These are phyloP conservation scores for Eimeria necatrix DNA, from an alignment of 169 alveolate species.

Conservation along the genomic window DNA sequence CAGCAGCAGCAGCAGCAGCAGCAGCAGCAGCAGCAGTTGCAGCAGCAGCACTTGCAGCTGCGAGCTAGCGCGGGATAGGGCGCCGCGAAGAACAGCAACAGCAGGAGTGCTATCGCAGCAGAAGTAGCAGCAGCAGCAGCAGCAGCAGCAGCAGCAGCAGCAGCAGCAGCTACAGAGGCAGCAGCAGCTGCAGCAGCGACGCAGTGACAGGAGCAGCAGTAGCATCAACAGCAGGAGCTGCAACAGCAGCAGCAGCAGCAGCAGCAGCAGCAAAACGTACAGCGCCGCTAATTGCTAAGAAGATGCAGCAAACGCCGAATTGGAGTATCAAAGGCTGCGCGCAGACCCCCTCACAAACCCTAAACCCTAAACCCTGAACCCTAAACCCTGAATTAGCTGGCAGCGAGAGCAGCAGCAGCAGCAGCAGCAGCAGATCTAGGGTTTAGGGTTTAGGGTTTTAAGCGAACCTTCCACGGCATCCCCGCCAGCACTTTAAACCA, in stretches of 20 bases:
- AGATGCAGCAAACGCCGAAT: constrained; percentile 23
- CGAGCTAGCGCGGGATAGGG: no score
- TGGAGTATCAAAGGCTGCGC: not conserved
- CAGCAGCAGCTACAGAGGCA: no score
- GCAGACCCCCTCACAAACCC: not conserved
- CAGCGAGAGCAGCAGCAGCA: not conserved
- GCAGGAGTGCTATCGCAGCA: no score
- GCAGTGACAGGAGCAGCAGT: no score
- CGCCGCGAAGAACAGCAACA: no score
- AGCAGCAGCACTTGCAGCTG: not conserved
- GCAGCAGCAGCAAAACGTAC: not conserved
- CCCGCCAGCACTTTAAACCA: not conserved
- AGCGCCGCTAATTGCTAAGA: not conserved
- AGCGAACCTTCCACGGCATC: not conserved
- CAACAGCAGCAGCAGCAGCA: no score
- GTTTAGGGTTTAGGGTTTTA: not conserved
- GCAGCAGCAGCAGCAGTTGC: not conserved
- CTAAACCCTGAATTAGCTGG: not conserved
- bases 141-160: not conserved
- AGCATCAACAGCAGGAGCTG: no score
- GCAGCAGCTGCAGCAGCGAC: not conserved
- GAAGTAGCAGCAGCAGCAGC: no score
- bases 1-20: not conserved
- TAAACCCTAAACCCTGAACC: constrained; percentile 14
- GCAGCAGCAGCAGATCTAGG: not conserved